Evolutionary conservation across 345 rosid species (phyloP), one percentile per base, ranked within the genome.

Genomic region (Durio zibethinus): DNA sequence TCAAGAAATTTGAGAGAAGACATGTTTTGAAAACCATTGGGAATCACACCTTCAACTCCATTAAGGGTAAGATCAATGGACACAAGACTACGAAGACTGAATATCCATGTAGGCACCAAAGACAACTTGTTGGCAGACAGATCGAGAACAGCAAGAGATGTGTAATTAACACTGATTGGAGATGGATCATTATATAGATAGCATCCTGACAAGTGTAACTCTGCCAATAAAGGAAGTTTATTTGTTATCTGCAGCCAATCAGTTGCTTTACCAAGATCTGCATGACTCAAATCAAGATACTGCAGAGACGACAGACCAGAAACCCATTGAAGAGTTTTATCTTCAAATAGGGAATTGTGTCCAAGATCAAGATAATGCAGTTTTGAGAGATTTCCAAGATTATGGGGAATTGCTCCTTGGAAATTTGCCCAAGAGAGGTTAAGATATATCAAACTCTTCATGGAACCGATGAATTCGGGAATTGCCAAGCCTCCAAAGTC

Each of bases 401-500:
- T 76, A 18, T 54, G 73, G 75, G 83, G 82, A 61, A 85, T 29
- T 43, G 15, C 18, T 35, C 83, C 86, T 0, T 20, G 43, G 57
- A 83, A 86, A 9, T 74, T 57, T 12, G 79, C 38, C 11, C 5
- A 12, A n/a, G 77, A 74, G 33, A 85, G 84, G 57, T 81, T 50
- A 16, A 85, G 83, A 70, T 56, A 70, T 14, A 60, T 75, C 69
- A 80, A 93, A 67, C 97, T 76, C 69, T 54, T 45, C 65, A 66
- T 72, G 70, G 74, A 76, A 81, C 45, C 47, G 43, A 23, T 76
- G 79, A 15, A 84, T n/a, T 25, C 1, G 31, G 73, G 67, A 48
- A 76, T 76, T 50, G 52, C 40, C 65, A 35, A n/a, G n/a, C n/a
- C n/a, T n/a, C 82, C 80, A 10, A 71, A 71, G 43, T 71, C 50